Evolutionary conservation across 768 basidiomycete species (phyloP), one percentile per base, ranked within the genome.

Genomic region (Mycena maculata): DNA sequence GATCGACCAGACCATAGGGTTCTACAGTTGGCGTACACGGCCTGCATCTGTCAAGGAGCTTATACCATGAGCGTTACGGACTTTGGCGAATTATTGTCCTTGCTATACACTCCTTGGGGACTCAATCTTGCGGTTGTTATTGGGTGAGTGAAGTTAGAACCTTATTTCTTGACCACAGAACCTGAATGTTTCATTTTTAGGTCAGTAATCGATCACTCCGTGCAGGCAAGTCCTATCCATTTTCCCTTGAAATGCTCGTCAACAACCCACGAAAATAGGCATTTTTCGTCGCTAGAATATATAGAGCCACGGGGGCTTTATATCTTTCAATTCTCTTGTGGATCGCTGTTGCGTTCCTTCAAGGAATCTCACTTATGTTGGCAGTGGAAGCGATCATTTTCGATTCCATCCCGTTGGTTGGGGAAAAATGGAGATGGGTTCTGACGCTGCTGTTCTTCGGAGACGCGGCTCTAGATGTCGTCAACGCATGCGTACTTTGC

Each of bases 31-130:
- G 53, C 27, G 2, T 69, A 65, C 23, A 69, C 68, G 13, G 49
- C 38, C 28, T 69, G 63, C 27, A 39, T 69, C 10, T 69, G 68
- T 31, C 53, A 69, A 31, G 68, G 68, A 4, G 59, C 59, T 9
- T 69, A 69, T 62, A 52, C 41, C 20, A 44, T 69, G 63, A 33
- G 36, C 53, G 63, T 69, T 31, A 69, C 58, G 18, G 63, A 69
- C 28, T 69, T 69, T 31, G 68, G 68, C 2, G 15, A 62, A 53
- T 11, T 62, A 22, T 62, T 62, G 9, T 27, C n/a, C 15, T 30
- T 69, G 54, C 44, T 69, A 13, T 69, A 31, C 49, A 65, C 68
- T 4, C 68, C 68, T 1, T 65, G 58, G 68, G 68, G 68, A 2
- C 48, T 69, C 27, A 69, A 60, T 47, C 2, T 58, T 2, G 68